Evolutionary conservation across 208 protist species (phyloP).

Genomic region (Leptomonas seymouri): DNA sequence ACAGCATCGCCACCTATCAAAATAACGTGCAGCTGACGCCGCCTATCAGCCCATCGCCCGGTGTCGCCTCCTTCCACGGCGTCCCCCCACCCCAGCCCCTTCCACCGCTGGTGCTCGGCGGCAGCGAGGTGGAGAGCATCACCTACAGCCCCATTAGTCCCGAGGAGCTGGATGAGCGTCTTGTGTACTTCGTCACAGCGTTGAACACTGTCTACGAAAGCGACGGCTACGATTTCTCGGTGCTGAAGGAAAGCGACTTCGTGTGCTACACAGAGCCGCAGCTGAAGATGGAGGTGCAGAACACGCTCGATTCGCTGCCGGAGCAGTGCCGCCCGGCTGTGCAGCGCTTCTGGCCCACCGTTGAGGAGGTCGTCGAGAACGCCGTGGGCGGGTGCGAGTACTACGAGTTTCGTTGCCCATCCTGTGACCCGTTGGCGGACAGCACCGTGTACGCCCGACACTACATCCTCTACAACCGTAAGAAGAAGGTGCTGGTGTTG

Average conservation of each 20-base stretch:
- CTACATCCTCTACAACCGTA: constrained; percentile 76
- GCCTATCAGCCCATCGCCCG: constrained; percentile 34
- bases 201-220: constrained; percentile 72
- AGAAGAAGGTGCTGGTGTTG: constrained; percentile 60
- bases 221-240: constrained; percentile 84
- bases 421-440: constrained; percentile 64
- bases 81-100: constrained; percentile 33
- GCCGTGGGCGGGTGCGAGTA: constrained; percentile 64
- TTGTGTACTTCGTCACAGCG: constrained; percentile 72
- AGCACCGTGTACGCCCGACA: constrained; percentile 61
- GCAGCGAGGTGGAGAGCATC: background rate
- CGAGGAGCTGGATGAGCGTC: constrained; percentile 61
- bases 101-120: constrained; percentile 26
- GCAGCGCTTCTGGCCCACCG: constrained; percentile 58
- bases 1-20: constrained; percentile 51
- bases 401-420: constrained; percentile 70
- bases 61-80: constrained; percentile 9
- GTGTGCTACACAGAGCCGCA: constrained; percentile 46
- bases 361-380: constrained; percentile 53
- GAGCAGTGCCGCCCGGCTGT: constrained; percentile 55
- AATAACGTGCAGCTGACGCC: constrained; percentile 59
- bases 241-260: constrained; percentile 72
- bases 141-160: constrained; percentile 25
- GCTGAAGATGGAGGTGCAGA: constrained; percentile 49
- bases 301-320: constrained; percentile 47